Base-by-base conservation (phyloP, 495 filamentous ascomycete species). In the Aspergillus leporis region DNA sequence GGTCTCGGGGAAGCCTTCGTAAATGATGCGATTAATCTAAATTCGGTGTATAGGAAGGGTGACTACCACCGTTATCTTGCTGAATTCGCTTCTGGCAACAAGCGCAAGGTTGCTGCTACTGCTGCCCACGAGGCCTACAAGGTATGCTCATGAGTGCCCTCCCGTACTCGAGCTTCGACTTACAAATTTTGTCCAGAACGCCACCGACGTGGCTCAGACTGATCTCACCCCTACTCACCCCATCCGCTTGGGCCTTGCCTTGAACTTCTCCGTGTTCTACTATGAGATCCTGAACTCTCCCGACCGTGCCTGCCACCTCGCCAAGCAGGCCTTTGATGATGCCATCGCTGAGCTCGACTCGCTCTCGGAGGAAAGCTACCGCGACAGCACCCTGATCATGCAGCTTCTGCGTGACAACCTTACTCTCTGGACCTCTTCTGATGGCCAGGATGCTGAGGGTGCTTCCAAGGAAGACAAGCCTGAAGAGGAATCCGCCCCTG, bases 261-360 rank as follows among this genome's bases (percentile, higher is more conserved):
- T 98, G 63, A 98, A 98, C 85, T 98, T 98, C 87, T 98, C 95
- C 41, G 94, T 98, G 65, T 98, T 98, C 83, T 98, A 98, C 87
- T 98, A 98, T 75, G 94, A 98, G 85, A 98, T 98, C 74, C 83
- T 98, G 66, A 98, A 98, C 87, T 96, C 94, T 13, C 94, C 94
- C 48, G 94, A 98, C 72, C 93, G 93, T 74, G 94, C 94, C 70
- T 98, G 94, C 85, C 94, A 98, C 76, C 86, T 98, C 55, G 94
- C 94, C 73, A 98, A 98, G 88, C 93, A 97, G 81, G 93, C 95
- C 30, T 98, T 98, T 70, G 94, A 98, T 75, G 94, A 98, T 74
- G 94, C 94, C 61, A 98, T 98, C 75, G 94, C 94, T 61, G 94
- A 98, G 85, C 91, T 98, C 65, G 94, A 98, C 82, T 97, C 93